phyloP scores from a whole-genome alignment of 345 rosid species.

The Clarkia xantiana region DNA sequence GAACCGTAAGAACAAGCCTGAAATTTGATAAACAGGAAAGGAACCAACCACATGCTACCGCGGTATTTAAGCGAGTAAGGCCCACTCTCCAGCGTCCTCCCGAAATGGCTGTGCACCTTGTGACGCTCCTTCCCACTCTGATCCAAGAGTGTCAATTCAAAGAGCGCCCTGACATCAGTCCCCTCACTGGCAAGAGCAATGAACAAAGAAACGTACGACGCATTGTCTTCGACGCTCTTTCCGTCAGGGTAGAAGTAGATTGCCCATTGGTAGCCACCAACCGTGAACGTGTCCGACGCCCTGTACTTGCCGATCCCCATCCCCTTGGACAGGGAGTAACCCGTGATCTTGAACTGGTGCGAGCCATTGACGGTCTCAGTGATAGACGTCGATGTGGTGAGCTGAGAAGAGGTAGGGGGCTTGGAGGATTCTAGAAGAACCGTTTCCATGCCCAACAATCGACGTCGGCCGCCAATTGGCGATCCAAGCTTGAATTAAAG shows the following conservation, averaged over 20 bases:
- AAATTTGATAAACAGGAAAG: too few relatives aligned
- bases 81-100: too few relatives aligned
- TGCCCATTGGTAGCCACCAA: conserved; percentile 65
- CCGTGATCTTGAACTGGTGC: conserved; percentile 50
- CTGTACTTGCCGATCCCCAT: conserved; percentile 49
- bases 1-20: too few relatives aligned
- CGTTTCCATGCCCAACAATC: too few relatives aligned
- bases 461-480: too few relatives aligned
- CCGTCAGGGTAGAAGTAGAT: conserved; percentile 69
- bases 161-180: conserved; percentile 56
- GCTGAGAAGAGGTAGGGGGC: too few relatives aligned
- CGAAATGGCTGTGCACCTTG: too few relatives aligned
- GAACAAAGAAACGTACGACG: conserved; percentile 44
- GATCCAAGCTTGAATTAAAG: too few relatives aligned
- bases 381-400: conserved; percentile 29
- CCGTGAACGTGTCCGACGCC: conserved; percentile 47
- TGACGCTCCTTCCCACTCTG: neutral
- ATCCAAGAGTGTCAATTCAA: conserved; percentile 18
- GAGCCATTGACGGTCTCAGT: conserved; percentile 57
- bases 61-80: too few relatives aligned
- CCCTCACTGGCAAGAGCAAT: conserved; percentile 64
- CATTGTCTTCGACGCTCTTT: conserved; percentile 59
- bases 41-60: too few relatives aligned
- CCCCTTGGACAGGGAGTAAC: conserved; percentile 56
- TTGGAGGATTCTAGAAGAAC: too few relatives aligned